Base-by-base conservation (phyloP, 2,329 filamentous ascomycete genomes). In the Ophiostoma novo-ulmi region DNA sequence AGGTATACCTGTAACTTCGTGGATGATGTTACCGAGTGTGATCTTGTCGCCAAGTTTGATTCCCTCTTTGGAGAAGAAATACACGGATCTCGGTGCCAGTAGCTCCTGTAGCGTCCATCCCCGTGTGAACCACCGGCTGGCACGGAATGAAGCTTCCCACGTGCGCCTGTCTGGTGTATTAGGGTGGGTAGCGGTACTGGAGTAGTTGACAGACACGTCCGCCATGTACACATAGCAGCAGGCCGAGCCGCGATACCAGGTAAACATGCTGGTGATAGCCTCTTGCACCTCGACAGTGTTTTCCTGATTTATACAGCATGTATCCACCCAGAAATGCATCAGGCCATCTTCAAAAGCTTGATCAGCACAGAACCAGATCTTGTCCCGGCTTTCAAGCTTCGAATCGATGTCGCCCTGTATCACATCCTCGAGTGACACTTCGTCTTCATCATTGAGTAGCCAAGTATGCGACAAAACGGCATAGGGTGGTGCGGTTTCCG, bases 11-110 rank as follows among this genome's bases (percentile, higher is more conserved):
- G 76, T 79, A 8, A 76, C 73, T 17, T 75, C 67, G 68, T 75
- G 70, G 58, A 78, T 74, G 8, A 69, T 58, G 36, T 73, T 44
- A 68, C 72, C 71, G 22, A 77, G 73, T 35, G 72, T 73, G 13
- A 14, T 69, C 71, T 77, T 78, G 48, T 74, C 70, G 26, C 77
- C 77, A 13, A 79, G 72, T 6, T 39, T 66, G 31, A 38, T 44
- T 11, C 73, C 58, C 6, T 76, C 74, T 2, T 68, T 39, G 7
- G 73, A 71, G 67, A 76, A 79, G 74, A 79, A 79, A 38, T 75
- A 74, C 31, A 78, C 75, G 5, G 41, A 68, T 55, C 20, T 13
- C 3, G 77, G 78, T 4, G 76, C 77, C 1, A 75, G 13, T 5
- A 75, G 74, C 68, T 74, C n/a, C n/a, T n/a, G n/a, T n/a, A n/a